Evolutionary conservation across 192 early-diverging fungal genomes (phyloP).

Genomic region (Linnemannia exigua): DNA sequence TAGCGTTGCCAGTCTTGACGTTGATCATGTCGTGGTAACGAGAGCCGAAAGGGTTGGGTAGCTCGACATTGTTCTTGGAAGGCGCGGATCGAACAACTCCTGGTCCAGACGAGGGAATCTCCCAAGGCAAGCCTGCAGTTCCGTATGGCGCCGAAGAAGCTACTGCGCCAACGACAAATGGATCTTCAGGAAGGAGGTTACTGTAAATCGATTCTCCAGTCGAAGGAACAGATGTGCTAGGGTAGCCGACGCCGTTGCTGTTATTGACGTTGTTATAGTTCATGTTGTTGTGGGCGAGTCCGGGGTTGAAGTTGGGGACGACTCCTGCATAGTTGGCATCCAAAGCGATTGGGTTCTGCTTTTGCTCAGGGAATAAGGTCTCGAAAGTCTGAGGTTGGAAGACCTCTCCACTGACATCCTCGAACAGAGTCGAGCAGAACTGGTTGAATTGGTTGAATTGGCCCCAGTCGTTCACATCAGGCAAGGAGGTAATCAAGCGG

Average conservation of each 20-base stretch:
- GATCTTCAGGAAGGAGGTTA: slow-evolving; percentile 35
- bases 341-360: slow-evolving; percentile 33
- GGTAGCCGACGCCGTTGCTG: not conserved
- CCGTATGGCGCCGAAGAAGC: slow-evolving; percentile 16
- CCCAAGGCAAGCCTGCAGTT: slow-evolving; percentile 24
- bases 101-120: slow-evolving; percentile 1
- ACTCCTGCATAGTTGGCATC: slow-evolving; percentile 20
- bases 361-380: slow-evolving; percentile 50
- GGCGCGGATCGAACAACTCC: slow-evolving; percentile 31
- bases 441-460: slow-evolving; percentile 54
- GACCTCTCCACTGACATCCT: slow-evolving; percentile 55
- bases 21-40: not conserved
- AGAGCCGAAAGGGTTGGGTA: slow-evolving; percentile 9
- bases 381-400: slow-evolving; percentile 44
- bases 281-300: slow-evolving; percentile 4
- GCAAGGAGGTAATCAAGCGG: slow-evolving; percentile 27
- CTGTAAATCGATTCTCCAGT: slow-evolving; percentile 40
- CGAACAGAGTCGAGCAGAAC: slow-evolving; percentile 45
- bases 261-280: not conserved
- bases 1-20: not conserved
- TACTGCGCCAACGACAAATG: not conserved
- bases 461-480: slow-evolving; percentile 36
- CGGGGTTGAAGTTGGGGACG: slow-evolving; percentile 15
- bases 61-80: slow-evolving; percentile 13
- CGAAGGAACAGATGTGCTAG: not conserved